Base-by-base conservation (phyloP, 345 rosid species). In the Diplotaxis tenuifolia region DNA sequence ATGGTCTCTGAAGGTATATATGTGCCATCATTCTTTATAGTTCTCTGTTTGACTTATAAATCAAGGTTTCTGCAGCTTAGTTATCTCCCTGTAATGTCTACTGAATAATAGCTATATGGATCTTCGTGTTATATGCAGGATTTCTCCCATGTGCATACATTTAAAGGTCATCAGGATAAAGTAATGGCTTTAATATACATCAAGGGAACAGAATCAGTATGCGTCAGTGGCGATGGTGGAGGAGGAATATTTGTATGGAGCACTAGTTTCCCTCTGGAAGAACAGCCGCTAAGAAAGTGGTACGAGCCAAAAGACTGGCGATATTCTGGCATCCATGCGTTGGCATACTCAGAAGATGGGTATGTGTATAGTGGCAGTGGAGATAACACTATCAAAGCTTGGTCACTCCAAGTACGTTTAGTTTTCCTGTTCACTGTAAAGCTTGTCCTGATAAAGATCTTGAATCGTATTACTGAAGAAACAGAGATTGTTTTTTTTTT, bases 281-380 rank as follows among this genome's bases (percentile, higher is more conserved):
- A 88, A 67, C 88, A 88, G 67, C 95, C 93, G 8, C 57, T 87
- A 18, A 91, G 82, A 72, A 88, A 85, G 79, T 94, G 96, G 98
- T 81, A 80, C 31, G 98, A 91, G 78, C 80, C 84, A 82, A 87
- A 88, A 76, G 98, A 94, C 83, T 94, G 98, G 98, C 88, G 95
- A 28, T 94, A 88, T 80, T 86, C 91, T 59, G 98, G 98, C 54
- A 87, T 94, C 70, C 96, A 91, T 74, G 82, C 96, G 42, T 67
- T 91, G 80, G 78, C 95, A 20, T 73, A 80, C 75, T 82, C 91
- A 12, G 92, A 85, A 53, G 79, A 84, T 31, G 88, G 88, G 14
- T 72, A 77, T 79, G 86, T 91, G 45, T 94, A 89, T 56, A 82
- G 91, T 49, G 98, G 98, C 59, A 83, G 98, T 80, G 98, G 98